phyloP scores from a whole-genome alignment of 2,329 filamentous ascomycete genomes.

The Neopestalotiopsis sp. region DNA sequence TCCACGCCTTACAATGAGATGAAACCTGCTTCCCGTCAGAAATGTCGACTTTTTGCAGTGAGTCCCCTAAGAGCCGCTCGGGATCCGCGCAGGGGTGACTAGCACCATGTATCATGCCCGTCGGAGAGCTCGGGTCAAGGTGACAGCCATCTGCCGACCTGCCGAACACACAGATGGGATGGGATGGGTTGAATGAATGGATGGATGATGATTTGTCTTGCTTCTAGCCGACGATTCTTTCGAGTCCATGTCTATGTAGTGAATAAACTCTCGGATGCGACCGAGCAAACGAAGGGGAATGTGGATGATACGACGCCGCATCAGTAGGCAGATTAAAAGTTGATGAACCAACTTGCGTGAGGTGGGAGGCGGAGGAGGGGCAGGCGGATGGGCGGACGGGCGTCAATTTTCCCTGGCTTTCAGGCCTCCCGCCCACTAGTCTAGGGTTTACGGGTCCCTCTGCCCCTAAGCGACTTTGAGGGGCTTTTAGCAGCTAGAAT shows the following conservation, averaged over 20 bases:
- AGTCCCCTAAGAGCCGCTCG: background rate
- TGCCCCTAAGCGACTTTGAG: no score
- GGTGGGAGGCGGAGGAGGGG: background rate
- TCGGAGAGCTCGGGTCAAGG: slow-evolving; percentile 14
- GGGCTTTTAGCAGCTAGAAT: no score
- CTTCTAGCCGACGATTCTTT: background rate
- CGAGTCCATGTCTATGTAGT: background rate
- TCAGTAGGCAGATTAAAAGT: background rate
- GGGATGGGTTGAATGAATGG: background rate
- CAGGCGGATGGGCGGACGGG: background rate
- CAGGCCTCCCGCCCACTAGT: background rate
- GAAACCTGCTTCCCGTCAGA: slow-evolving; percentile 15
- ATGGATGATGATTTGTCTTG: background rate
- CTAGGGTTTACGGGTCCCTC: no score
- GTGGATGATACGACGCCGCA: background rate
- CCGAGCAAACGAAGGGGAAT: background rate
- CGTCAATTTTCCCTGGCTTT: background rate
- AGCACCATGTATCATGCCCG: slow-evolving; percentile 14
- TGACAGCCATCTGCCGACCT: slow-evolving; percentile 14
- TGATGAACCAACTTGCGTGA: background rate
- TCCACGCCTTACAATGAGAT: slow-evolving; percentile 12
- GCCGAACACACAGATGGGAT: slow-evolving; percentile 12
- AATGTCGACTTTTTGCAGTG: background rate
- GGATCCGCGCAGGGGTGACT: slow-evolving; percentile 11
- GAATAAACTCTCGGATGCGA: background rate